A percentile compares a stretch with the other conserved stretches of the same genome.
Conservation (phyloP, 495 filamentous ascomycete genomes). For the Neurospora tetrasperma region DNA sequence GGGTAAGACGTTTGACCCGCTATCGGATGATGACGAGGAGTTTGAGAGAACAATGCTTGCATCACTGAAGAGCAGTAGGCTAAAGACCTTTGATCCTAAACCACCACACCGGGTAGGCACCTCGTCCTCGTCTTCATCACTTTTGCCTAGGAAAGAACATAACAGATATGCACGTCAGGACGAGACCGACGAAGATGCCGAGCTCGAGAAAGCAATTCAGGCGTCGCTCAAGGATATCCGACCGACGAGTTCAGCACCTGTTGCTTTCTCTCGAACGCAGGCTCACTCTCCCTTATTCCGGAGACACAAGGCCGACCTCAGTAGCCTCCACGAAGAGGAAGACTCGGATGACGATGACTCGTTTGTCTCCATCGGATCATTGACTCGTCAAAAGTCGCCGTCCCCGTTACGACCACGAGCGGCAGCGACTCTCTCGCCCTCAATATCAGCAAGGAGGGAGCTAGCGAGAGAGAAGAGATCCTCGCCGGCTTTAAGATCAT, state of each 20-base stretch:
- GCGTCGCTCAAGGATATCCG: background rate
- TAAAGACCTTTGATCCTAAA: background rate
- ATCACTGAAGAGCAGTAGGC: background rate
- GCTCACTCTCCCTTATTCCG: background rate
- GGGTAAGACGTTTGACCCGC: background rate
- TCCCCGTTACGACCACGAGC: background rate
- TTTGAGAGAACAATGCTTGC: background rate
- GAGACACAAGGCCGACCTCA: background rate
- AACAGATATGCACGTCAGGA: background rate
- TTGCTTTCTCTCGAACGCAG: background rate
- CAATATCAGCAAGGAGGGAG: background rate
- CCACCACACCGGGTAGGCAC: background rate
- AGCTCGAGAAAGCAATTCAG: background rate
- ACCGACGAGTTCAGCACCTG: background rate
- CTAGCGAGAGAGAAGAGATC: background rate
- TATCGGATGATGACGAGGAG: slow-evolving; percentile 10
- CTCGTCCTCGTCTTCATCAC: background rate
- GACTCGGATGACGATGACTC: slow-evolving; percentile 9
- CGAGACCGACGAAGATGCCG: background rate
- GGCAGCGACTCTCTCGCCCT: background rate
- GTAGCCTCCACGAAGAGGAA: background rate
- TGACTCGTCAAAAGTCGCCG: background rate
- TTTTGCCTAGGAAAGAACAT: background rate
- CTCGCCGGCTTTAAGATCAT: slow-evolving; percentile 6
- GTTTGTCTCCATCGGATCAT: slow-evolving; percentile 2